A percentile compares a stretch with the other conserved stretches of the same genome.
phyloP scores from a whole-genome alignment of 345 rosid species.

The Adansonia digitata region DNA sequence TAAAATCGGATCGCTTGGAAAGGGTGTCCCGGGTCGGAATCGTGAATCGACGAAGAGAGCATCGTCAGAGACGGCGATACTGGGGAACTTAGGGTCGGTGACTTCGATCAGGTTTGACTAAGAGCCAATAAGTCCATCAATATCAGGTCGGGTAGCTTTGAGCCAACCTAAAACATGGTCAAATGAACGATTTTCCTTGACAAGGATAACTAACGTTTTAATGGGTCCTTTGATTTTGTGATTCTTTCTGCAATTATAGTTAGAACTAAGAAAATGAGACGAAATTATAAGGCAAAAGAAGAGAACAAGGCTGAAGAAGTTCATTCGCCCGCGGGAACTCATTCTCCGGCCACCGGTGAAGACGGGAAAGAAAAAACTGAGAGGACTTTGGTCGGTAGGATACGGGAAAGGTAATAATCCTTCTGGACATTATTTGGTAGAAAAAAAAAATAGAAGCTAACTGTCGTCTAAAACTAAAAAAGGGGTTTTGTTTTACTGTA shows the following conservation, averaged over 20 bases:
- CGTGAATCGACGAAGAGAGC: slow-evolving; percentile 80
- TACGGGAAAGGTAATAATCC: no score
- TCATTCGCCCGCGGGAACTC: slow-evolving; percentile 46
- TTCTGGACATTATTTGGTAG: no score
- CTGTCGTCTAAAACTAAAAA: no score
- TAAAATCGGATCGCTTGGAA: slow-evolving; percentile 92
- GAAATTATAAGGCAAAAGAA: slow-evolving; percentile 52
- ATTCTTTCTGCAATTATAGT: slow-evolving; percentile 19
- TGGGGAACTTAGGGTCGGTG: slow-evolving; percentile 51
- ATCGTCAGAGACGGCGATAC: slow-evolving; percentile 62
- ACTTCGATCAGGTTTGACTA: slow-evolving; percentile 61
- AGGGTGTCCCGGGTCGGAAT: slow-evolving; percentile 97
- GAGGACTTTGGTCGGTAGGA: no score
- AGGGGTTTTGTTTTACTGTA: no score
- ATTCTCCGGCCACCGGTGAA: slow-evolving; percentile 32
- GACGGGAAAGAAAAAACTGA: no score
- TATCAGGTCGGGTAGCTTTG: slow-evolving; percentile 76
- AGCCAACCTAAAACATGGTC: slow-evolving; percentile 62
- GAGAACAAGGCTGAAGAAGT: slow-evolving; percentile 18
- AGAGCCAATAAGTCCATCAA: slow-evolving; percentile 71
- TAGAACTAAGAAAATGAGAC: slow-evolving; percentile 42
- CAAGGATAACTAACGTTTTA: slow-evolving; percentile 80
- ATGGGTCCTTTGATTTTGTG: slow-evolving; percentile 77
- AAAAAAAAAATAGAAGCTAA: no score
- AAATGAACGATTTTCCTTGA: slow-evolving; percentile 39